These are phyloP conservation scores for Omphalotus guepiniiformis DNA, from an alignment of 768 basidiomycete genomes.

Conservation along the genomic window DNA sequence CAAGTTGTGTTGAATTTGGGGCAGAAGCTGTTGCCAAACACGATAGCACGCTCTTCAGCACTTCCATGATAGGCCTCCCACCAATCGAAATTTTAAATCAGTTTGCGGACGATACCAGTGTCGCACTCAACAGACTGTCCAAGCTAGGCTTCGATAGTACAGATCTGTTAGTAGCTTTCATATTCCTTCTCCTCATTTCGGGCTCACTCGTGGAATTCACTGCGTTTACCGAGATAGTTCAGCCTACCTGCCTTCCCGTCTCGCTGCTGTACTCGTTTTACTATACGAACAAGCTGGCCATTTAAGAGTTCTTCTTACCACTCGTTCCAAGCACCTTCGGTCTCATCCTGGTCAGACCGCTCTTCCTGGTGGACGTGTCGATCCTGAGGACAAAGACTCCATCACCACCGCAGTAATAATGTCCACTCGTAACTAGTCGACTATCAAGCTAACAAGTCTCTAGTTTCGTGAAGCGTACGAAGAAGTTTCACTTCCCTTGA, in stretches of 20 bases:
- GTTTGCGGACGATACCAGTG: neutral
- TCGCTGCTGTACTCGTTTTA: conserved; percentile 72
- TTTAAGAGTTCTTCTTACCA: conserved; percentile 79
- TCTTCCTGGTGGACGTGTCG: conserved; percentile 77
- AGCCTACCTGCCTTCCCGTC: conserved; percentile 33
- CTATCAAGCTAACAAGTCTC: neutral
- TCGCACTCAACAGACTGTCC: neutral
- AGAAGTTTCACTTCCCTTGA: conserved; percentile 75
- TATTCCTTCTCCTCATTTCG: no score
- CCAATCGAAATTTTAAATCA: neutral
- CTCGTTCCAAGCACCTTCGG: conserved; percentile 70
- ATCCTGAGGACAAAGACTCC: conserved; percentile 58
- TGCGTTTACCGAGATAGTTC: no score
- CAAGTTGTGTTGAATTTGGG: neutral
- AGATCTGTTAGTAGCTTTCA: no score
- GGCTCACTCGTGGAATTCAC: no score
- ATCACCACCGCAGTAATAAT: conserved; percentile 67
- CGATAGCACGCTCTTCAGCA: neutral
- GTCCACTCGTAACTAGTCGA: neutral
- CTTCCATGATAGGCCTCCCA: neutral
- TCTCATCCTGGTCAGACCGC: conserved; percentile 82
- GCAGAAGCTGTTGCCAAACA: neutral
- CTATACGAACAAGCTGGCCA: conserved; percentile 67
- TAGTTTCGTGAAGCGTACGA: conserved; percentile 84
- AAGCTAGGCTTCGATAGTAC: no score